Conservation (phyloP, 208 protist genomes). For the Wallacemonas sp. region DNA sequence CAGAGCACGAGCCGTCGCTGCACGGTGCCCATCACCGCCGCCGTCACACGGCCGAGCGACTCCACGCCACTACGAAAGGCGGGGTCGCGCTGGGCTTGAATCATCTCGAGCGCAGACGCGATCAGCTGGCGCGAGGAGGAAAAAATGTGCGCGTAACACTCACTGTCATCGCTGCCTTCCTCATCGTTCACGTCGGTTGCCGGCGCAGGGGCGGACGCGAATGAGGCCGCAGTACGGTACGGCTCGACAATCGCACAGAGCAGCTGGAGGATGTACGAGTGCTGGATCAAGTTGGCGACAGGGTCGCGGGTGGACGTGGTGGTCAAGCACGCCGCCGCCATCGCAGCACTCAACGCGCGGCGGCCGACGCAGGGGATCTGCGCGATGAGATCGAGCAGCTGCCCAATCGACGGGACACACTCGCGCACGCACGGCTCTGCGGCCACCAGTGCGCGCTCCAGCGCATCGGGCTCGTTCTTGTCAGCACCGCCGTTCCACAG, state of each 20-base stretch:
- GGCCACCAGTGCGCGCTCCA: constrained; percentile 26
- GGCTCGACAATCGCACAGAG: constrained; percentile 14
- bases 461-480: constrained; percentile 22
- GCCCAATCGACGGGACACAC: constrained; percentile 41
- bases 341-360: constrained; percentile 17
- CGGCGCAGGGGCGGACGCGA: neutral
- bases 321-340: constrained; percentile 15
- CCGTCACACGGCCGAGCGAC: neutral
- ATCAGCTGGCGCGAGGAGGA: neutral
- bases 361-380: constrained; percentile 15
- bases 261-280: constrained; percentile 34
- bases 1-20: constrained; percentile 8
- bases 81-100: neutral
- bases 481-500: constrained; percentile 28
- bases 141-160: neutral
- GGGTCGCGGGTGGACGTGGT: constrained; percentile 2
- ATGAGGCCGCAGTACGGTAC: neutral
- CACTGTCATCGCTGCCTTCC: neutral
- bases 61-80: constrained; percentile 8
- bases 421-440: constrained; percentile 38
- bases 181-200: neutral
- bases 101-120: constrained; percentile 4
- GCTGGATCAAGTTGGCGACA: constrained; percentile 14
- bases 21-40: neutral
- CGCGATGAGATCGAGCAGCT: constrained; percentile 43